A percentile compares a stretch with the other conserved stretches of the same genome.
Conservation (phyloP, 495 filamentous ascomycete genomes). For the Jackrogersella multiformis region DNA sequence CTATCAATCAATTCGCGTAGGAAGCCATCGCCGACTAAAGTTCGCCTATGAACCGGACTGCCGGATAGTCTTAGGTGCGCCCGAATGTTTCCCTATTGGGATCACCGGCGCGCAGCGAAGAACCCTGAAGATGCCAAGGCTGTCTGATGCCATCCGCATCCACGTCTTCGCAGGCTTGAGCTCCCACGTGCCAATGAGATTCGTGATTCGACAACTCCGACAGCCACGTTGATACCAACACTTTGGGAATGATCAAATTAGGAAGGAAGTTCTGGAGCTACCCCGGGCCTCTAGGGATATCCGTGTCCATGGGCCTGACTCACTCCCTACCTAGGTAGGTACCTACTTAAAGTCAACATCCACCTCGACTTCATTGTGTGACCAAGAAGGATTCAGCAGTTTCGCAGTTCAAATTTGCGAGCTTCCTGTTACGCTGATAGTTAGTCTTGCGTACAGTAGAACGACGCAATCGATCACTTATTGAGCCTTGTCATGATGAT, state of each 20-base stretch:
- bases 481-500: slow-evolving; percentile 24
- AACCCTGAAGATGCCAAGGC: slow-evolving; percentile 27
- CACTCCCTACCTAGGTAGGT: too few relatives aligned
- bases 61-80: neutral
- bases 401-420: neutral
- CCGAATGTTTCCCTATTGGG: slow-evolving; percentile 1
- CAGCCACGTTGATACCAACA: neutral
- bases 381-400: neutral
- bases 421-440: neutral
- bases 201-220: slow-evolving; percentile 5
- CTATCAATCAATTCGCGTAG: neutral
- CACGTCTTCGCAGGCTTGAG: slow-evolving; percentile 22
- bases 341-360: slow-evolving; percentile 12
- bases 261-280: slow-evolving; percentile 18
- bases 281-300: slow-evolving; percentile 7
- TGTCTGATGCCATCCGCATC: slow-evolving; percentile 19
- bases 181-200: slow-evolving; percentile 36
- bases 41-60: neutral
- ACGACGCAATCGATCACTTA: neutral
- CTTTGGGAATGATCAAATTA: slow-evolving; percentile 10
- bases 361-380: neutral
- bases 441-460: neutral
- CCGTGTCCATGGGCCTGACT: neutral
- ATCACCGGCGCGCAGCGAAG: neutral
- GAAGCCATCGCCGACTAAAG: slow-evolving; percentile 4